phyloP scores from a whole-genome alignment of 2,329 filamentous ascomycete species.

The Fusarium sp. region DNA sequence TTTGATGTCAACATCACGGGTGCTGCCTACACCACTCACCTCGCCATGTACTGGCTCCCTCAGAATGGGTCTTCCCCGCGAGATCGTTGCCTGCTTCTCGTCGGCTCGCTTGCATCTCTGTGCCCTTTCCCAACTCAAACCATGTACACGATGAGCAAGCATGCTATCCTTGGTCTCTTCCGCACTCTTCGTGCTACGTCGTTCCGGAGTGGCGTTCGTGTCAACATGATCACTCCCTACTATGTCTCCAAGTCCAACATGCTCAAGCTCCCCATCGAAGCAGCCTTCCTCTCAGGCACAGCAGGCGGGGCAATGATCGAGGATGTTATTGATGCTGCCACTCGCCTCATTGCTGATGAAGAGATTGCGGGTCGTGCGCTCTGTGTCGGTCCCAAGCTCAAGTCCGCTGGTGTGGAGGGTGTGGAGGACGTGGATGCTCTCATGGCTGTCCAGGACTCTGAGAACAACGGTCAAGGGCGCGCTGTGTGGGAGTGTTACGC shows the following conservation, averaged over 20 bases:
- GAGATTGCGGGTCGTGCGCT: conserved; percentile 67
- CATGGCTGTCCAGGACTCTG: conserved; percentile 46
- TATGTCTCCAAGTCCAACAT: conserved; percentile 70
- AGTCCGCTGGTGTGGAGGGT: conserved; percentile 29
- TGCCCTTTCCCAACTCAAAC: conserved; percentile 56
- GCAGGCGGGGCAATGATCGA: conserved; percentile 61
- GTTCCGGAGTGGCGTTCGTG: conserved; percentile 61
- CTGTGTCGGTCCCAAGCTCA: conserved; percentile 66
- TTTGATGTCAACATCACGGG: conserved; percentile 73
- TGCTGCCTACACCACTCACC: conserved; percentile 72
- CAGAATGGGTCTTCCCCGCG: conserved; percentile 32
- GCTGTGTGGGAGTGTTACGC: conserved; percentile 72
- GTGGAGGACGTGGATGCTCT: conserved; percentile 51
- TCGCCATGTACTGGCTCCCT: conserved; percentile 64
- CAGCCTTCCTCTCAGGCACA: conserved; percentile 66
- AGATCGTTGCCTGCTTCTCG: conserved; percentile 72
- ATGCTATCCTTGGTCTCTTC: conserved; percentile 74
- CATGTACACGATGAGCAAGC: conserved; percentile 72
- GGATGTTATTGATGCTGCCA: conserved; percentile 74
- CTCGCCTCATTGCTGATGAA: conserved; percentile 70
- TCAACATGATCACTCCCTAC: conserved; percentile 76
- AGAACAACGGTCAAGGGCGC: conserved; percentile 54
- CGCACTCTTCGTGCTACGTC: conserved; percentile 65
- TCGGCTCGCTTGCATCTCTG: conserved; percentile 71
- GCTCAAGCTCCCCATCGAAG: conserved; percentile 60